Evolutionary conservation across 306 rosid species (phyloP), one percentile per base, ranked within the genome.

Genomic region (Urtica urens): DNA sequence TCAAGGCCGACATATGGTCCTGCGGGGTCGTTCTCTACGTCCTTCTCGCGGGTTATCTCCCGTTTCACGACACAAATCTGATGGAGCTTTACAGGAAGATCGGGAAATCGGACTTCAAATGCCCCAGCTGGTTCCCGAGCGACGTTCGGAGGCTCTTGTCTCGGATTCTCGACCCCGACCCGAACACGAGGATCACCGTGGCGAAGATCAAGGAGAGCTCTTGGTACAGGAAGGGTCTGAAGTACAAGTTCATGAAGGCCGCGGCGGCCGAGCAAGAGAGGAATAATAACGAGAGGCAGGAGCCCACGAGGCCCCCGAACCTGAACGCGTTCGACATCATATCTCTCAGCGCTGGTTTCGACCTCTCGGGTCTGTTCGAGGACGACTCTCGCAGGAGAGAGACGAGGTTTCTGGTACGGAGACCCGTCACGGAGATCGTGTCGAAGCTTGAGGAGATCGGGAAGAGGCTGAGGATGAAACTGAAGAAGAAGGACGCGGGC

Each of bases 1-100:
- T 27, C 4, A 56, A 56, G 44, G 51, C 62, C 33, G 62, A 56
- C 44, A 30, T 56, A 13, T 56, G 62, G 62, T 56, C 62, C 22
- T 56, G 51, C 18, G 62, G 52, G n/a, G 62, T 56, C 20, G 51
- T 56, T 7, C 31, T 56, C 23, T 56, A 43, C 23, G 62, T 56
- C 19, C 21, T 56, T 27, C 30, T 56, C 23, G 43, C 52, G 9
- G 62, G 62, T 21, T 56, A 56, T 44, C 62, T 56, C 22, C 61
- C 62, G 10, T 56, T 56, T 44, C 62, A 56, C 33, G 62, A 56
- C 23, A 29, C 52, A 7, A 56, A 56, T 43, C 22, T 56, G 42
- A 56, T 56, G 51, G 51, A 43, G 42, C 23, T 56, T 11, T 56
- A 56, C 10, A 56, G 62, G 51, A 56, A 56, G 22, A 42, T 56